A percentile compares a stretch with the other conserved stretches of the same genome.
These are phyloP conservation scores for Prillingera fragicola DNA, from an alignment of 1,284 basidiomycete genomes.

Conservation along the genomic window DNA sequence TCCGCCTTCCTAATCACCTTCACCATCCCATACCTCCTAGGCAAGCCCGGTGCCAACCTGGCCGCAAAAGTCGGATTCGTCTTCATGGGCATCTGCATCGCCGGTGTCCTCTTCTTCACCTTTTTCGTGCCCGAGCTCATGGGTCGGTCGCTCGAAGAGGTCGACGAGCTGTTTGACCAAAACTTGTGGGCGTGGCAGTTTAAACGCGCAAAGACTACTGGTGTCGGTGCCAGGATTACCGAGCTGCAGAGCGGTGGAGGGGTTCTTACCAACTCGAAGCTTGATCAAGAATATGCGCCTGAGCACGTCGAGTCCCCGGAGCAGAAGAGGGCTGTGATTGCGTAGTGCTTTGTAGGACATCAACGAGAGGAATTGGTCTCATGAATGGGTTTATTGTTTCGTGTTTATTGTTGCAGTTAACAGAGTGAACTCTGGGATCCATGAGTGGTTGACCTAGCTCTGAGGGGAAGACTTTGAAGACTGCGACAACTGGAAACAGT, in stretches of 20 bases:
- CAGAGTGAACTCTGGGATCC: too few species aligned
- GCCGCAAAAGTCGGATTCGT: constrained; percentile 7
- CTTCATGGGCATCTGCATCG: constrained; percentile 9
- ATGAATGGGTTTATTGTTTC: too few species aligned
- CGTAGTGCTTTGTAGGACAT: too few species aligned
- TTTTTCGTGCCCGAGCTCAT: constrained; percentile 15
- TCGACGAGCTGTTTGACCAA: constrained; percentile 16
- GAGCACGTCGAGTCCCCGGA: too few species aligned
- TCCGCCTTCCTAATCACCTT: constrained; percentile 15
- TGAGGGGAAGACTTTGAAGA: too few species aligned
- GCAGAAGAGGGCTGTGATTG: too few species aligned
- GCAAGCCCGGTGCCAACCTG: constrained; percentile 2
- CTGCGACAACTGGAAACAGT: too few species aligned
- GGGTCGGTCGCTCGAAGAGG: constrained; percentile 12
- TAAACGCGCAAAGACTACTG: constrained; percentile 6
- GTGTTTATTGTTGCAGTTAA: too few species aligned
- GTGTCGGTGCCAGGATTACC: constrained; percentile 3
- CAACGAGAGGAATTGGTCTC: too few species aligned
- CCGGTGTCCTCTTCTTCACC: constrained; percentile 5
- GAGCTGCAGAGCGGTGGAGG: constrained; percentile 3
- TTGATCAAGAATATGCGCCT: too few species aligned
- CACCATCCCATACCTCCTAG: constrained; percentile 10
- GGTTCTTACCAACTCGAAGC: too few species aligned
- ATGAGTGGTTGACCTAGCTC: too few species aligned
- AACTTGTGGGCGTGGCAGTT: constrained; percentile 20